These are phyloP conservation scores for Mitragyna speciosa DNA, from an alignment of 257 asterid species.

Conservation along the genomic window DNA sequence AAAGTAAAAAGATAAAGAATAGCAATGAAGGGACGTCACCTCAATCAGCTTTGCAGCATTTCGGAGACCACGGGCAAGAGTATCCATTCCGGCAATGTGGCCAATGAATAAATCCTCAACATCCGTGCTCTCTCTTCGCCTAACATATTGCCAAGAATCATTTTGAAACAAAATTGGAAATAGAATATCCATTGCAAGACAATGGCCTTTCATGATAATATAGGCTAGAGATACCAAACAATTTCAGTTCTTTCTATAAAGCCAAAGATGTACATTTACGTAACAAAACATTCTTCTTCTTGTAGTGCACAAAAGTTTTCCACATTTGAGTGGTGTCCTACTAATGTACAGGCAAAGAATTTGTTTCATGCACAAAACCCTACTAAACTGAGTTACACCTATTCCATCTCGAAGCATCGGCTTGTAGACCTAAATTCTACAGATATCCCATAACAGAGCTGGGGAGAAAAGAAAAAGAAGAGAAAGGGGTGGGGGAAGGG, in stretches of 20 bases:
- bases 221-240: not conserved
- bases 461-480: not conserved
- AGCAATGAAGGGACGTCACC: conserved; percentile 34
- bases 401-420: not conserved
- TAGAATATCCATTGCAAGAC: not conserved
- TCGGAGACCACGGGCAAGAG: conserved; percentile 91
- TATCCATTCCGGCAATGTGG: conserved; percentile 96
- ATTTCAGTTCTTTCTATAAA: not conserved
- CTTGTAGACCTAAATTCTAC: not conserved
- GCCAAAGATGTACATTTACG: not conserved
- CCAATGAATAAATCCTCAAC: conserved; percentile 90
- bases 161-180: not conserved
- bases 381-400: not conserved
- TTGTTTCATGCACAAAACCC: not conserved
- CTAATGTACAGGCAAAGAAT: not conserved
- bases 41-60: conserved; percentile 84
- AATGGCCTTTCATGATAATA: not conserved
- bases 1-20: not conserved
- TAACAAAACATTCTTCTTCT: not conserved
- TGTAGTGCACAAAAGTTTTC: not conserved
- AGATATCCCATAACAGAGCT: not conserved
- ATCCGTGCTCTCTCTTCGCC: conserved; percentile 98
- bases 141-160: conserved; percentile 11
- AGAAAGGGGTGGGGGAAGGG: too few relatives aligned
- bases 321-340: not conserved